Conservation (phyloP, 371 early-diverging fungal genomes). For the Smittium mucronatum region DNA sequence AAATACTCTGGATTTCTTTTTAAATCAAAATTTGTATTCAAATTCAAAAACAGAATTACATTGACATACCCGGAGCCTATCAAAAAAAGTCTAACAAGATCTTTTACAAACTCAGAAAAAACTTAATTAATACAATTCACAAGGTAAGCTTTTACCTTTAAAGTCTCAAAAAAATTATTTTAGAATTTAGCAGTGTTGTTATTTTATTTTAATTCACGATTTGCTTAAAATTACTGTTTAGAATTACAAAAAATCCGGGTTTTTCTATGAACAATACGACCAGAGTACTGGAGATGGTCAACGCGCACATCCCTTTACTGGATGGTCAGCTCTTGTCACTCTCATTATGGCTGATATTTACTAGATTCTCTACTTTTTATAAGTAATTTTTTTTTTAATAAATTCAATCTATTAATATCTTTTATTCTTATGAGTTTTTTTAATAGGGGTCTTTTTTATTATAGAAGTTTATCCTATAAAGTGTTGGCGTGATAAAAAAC, state of each 20-base stretch:
- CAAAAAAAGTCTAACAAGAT: conserved; percentile 51
- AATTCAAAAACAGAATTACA: conserved; percentile 34
- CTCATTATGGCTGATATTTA: conserved; percentile 61
- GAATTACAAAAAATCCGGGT: conserved; percentile 69
- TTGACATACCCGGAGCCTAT: conserved; percentile 48
- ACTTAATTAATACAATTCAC: conserved; percentile 56
- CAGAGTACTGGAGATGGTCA: conserved; percentile 60
- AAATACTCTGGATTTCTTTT: too few species aligned
- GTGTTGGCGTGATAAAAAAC: too few species aligned
- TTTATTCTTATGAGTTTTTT: too few species aligned
- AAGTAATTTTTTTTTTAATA: too few species aligned
- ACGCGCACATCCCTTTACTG: conserved; percentile 88
- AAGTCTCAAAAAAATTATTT: too few species aligned
- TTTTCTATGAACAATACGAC: conserved; percentile 90
- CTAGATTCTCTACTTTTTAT: conserved; percentile 8
- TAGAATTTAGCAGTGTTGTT: too few species aligned
- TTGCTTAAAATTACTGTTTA: conserved; percentile 15
- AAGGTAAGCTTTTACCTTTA: background rate
- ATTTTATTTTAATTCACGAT: too few species aligned
- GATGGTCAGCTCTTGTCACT: conserved; percentile 80
- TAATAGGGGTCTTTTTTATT: too few species aligned
- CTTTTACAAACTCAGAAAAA: conserved; percentile 58
- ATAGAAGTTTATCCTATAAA: too few species aligned
- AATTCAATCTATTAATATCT: too few species aligned
- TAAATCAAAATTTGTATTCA: background rate